Evolutionary conservation across 805 yeast genomes (phyloP), one percentile per base, ranked within the genome.

Genomic region (Tetrapisispora fleetii): DNA sequence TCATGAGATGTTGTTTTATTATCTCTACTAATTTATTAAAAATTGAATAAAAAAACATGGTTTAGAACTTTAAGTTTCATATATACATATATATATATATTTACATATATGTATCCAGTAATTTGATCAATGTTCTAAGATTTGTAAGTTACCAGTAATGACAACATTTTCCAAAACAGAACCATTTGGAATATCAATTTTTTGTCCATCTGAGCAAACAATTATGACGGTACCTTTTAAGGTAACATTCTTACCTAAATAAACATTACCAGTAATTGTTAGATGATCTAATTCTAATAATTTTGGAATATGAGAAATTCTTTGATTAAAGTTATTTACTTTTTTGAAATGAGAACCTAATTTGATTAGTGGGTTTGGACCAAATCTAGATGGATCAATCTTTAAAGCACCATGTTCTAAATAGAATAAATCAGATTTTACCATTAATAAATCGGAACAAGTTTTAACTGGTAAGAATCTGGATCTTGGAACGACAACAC

Each of bases 401-500:
- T 76, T 81, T 59, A 93, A 78, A 14, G 95, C 83, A 65, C 99
- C 98, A 64, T 89, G 97, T 65, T 84, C 86, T 67, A 93, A 76
- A 64, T 76, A 78, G 75, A 91, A 93, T 63, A 93, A 77, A 67
- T 93, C 98, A 10, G 97, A 89, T 72, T 93, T 93, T 55, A 93
- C 99, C 62, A 93, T 77, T 59, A 93, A 73, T 69, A 93, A 73
- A 68, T 93, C 99, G 7, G 97, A 89, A 69, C 93, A 88, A 18
- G 99, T 93, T 76, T 93, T 93, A 60, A 93, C 99, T 16, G 99
- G 99, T 72, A 93, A 78, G 78, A 93, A 93, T 67, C 99, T 83
- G 39, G 96, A 79, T 75, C 99, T 87, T 70, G 99, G 98, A 37
- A 93, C 99, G 61, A 89, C 95, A 59, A 93, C 95, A 72, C 99